Evolutionary conservation across 1,284 basidiomycete species (phyloP).

Genomic region (Leccinum huronense): DNA sequence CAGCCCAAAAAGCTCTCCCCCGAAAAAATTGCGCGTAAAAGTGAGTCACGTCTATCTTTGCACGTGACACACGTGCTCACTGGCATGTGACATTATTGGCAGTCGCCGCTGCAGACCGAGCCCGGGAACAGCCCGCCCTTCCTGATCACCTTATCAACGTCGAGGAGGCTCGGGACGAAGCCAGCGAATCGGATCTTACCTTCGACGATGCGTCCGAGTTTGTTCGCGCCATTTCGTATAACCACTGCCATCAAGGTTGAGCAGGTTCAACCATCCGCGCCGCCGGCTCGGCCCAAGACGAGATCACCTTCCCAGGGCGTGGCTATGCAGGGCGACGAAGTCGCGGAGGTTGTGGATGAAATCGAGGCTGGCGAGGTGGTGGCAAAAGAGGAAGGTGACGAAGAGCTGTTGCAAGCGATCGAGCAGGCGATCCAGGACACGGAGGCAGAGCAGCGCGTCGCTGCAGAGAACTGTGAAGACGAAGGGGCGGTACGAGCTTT

Average conservation of each 20-base stretch:
- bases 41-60: conserved; percentile 45
- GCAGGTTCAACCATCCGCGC: conserved; percentile 40
- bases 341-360: conserved; percentile 52
- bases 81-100: conserved; percentile 8
- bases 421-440: conserved; percentile 61
- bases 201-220: conserved; percentile 99
- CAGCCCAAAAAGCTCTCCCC: conserved; percentile 75
- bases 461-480: conserved; percentile 34
- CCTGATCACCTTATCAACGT: conserved; percentile 50
- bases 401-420: conserved; percentile 71
- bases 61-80: neutral
- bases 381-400: conserved; percentile 77
- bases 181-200: conserved; percentile 62
- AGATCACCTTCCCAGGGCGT: conserved; percentile 50
- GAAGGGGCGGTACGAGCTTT: conserved; percentile 20
- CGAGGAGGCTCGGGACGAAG: conserved; percentile 62
- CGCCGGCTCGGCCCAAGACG: conserved; percentile 37
- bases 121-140: conserved; percentile 48
- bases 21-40: conserved; percentile 80
- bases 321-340: conserved; percentile 61
- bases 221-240: conserved; percentile 81
- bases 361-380: conserved; percentile 76
- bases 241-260: conserved; percentile 56
- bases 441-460: conserved; percentile 53
- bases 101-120: conserved; percentile 66